Evolutionary conservation across 1,139 yeast genomes (phyloP).

Genomic region (Blastobotrys persicus): DNA sequence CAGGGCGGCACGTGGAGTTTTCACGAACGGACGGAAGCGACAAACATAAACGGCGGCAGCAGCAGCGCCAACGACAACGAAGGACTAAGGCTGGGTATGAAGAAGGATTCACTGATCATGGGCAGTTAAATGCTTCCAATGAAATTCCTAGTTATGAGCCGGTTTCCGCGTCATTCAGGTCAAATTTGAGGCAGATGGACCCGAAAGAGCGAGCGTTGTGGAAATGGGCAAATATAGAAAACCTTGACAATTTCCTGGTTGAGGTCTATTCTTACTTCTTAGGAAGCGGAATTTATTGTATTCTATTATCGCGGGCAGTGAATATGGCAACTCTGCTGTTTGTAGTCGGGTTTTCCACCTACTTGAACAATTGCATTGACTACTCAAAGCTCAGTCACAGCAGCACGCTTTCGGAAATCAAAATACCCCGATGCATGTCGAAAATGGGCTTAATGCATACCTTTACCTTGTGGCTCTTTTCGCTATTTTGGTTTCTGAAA

Average conservation of each 20-base stretch:
- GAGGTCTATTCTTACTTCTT: conserved; percentile 82
- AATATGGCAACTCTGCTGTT: conserved; percentile 72
- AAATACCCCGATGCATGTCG: conserved; percentile 60
- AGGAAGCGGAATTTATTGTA: conserved; percentile 82
- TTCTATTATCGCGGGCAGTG: conserved; percentile 58
- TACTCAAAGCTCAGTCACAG: conserved; percentile 48
- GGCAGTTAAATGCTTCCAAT: background rate
- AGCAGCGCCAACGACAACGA: background rate
- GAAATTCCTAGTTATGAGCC: background rate
- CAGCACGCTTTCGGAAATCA: conserved; percentile 46
- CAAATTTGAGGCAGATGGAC: conserved; percentile 29
- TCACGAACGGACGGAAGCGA: background rate
- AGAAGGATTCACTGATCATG: background rate
- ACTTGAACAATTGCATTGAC: conserved; percentile 80
- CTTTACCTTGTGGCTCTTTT: conserved; percentile 60
- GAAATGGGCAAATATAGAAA: conserved; percentile 95
- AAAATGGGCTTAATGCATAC: conserved; percentile 49
- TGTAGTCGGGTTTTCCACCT: conserved; percentile 74
- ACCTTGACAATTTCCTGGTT: conserved; percentile 77
- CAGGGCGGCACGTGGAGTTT: background rate
- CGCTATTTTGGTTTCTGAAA: conserved; percentile 54
- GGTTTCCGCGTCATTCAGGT: background rate
- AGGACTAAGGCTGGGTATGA: background rate
- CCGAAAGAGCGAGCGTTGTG: conserved; percentile 84
- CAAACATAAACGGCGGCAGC: background rate